Evolutionary conservation across 441 rosid genomes (phyloP), one percentile per base, ranked within the genome.

Genomic region (Brassica hybrid): DNA sequence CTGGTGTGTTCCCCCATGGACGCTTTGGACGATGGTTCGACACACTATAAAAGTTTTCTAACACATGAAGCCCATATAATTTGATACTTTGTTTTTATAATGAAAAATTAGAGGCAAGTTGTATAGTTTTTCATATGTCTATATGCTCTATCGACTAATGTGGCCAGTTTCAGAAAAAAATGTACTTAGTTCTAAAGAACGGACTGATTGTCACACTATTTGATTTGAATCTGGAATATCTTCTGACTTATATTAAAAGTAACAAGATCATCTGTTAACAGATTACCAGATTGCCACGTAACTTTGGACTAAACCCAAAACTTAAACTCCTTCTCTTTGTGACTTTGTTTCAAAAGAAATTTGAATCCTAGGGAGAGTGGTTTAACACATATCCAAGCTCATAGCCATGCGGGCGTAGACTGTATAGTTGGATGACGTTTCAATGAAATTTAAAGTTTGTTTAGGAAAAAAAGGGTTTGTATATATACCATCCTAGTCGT

Each of bases 1-100:
- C 68, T 64, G 18, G 69, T 65, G 52, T 36, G 52, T 65, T 65
- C 52, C 50, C 19, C 54, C 52, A 11, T 65, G 69, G 69, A 64
- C 18, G n/a, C 65, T 45, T 45, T 64, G 68, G 68, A 65, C 52
- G 16, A 36, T 38, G 14, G 21, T 36, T 61, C 13, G 25, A 36
- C 21, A 56, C 25, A 32, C 19, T 4, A 32, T 17, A 14, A 14
- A 6, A 41, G 48, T 27, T 8, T 50, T 50, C 21, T 8, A 62
- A 62, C 67, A 63, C 48, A 61, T 27, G 16, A 7, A 12, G 18
- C 9, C 65, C 66, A 62, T 7, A 3, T 1, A n/a, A 7, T 59
- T n/a, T 14, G 16, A 45, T 45, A 45, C 52, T n/a, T 12, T 43
- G 7, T 45, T 45, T 45, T 45, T 45, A 6, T 61, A 14, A n/a